A percentile compares a stretch with the other conserved stretches of the same genome.
phyloP scores from a whole-genome alignment of 2,329 filamentous ascomycete species.

The Graphium sp. region DNA sequence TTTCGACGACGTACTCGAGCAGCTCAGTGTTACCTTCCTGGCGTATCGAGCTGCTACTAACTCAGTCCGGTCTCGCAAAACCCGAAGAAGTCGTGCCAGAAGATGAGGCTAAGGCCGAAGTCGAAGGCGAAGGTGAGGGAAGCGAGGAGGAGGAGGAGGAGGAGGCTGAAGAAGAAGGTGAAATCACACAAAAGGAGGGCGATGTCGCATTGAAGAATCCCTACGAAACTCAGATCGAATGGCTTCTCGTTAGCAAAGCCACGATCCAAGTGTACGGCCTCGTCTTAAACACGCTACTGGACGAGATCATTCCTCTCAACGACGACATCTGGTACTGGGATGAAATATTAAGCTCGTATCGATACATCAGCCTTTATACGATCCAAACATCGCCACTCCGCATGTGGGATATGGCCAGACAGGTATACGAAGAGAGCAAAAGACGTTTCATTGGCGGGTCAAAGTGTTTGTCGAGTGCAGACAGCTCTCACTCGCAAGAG shows the following conservation, averaged over 20 bases:
- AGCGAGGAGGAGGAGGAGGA: conserved; percentile 5
- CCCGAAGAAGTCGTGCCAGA: no score
- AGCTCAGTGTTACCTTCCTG: conserved; percentile 41
- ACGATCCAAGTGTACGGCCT: conserved; percentile 80
- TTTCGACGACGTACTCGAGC: conserved; percentile 54
- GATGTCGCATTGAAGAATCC: conserved; percentile 14
- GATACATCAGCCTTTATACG: conserved; percentile 67
- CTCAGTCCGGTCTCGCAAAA: conserved; percentile 38
- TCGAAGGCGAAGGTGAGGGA: conserved; percentile 10
- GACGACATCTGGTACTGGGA: conserved; percentile 96
- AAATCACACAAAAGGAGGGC: conserved; percentile 9
- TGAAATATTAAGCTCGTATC: conserved; percentile 62
- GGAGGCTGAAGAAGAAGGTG: conserved; percentile 10
- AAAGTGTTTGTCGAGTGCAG: background rate
- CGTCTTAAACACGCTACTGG: conserved; percentile 58
- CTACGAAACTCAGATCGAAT: conserved; percentile 69
- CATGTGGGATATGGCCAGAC: conserved; percentile 54
- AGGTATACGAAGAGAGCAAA: conserved; percentile 49
- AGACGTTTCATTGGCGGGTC: conserved; percentile 19
- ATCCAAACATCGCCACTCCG: conserved; percentile 70
- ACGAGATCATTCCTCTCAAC: conserved; percentile 67
- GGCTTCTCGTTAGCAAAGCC: conserved; percentile 81
- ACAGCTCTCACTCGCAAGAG: conserved; percentile 10
- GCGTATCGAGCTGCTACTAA: conserved; percentile 44
- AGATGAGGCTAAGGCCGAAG: conserved; percentile 9